Conservation (phyloP, 352 stramenopile species). For the Salisapilia sapeloensis region DNA sequence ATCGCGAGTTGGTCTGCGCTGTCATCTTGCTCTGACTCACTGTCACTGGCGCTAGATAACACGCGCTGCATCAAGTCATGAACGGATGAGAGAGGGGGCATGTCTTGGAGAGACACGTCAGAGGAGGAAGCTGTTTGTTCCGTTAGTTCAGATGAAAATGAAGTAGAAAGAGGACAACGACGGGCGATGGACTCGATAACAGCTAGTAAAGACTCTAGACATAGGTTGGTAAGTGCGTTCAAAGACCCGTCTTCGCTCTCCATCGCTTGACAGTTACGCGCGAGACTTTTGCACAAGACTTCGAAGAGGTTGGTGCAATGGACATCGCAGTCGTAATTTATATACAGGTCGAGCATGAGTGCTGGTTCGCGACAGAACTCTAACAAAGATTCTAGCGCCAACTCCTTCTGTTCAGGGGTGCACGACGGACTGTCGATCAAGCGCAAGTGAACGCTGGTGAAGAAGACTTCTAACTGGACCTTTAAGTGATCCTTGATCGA, state of each 20-base stretch:
- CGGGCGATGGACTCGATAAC: constrained; percentile 89
- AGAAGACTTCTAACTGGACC: constrained; percentile 97
- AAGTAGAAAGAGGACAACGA: constrained; percentile 46
- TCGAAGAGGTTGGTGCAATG: constrained; percentile 98
- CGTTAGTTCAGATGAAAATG: constrained; percentile 3
- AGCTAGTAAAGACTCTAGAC: constrained; percentile 76
- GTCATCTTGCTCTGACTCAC: constrained; percentile 39
- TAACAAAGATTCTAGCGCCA: constrained; percentile 87
- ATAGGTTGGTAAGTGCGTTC: constrained; percentile 54
- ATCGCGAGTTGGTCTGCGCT: constrained; percentile 40
- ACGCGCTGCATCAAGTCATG: constrained; percentile 71
- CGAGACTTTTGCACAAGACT: constrained; percentile 88
- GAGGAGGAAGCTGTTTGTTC: constrained; percentile 4
- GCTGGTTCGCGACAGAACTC: constrained; percentile 96
- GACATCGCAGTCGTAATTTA: constrained; percentile 99
- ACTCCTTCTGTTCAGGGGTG: constrained; percentile 71
- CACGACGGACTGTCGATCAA: constrained; percentile 81
- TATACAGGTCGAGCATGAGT: constrained; percentile 97
- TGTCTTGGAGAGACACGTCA: constrained; percentile 51
- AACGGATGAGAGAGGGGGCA: constrained; percentile 71
- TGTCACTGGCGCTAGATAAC: constrained; percentile 69
- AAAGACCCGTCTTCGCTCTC: constrained; percentile 32
- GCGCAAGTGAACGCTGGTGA: constrained; percentile 94
- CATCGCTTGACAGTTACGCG: constrained; percentile 71
- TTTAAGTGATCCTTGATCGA: constrained; percentile 98